These are phyloP conservation scores for Hemileccinum impolitum DNA, from an alignment of 768 basidiomycete species.

Conservation along the genomic window DNA sequence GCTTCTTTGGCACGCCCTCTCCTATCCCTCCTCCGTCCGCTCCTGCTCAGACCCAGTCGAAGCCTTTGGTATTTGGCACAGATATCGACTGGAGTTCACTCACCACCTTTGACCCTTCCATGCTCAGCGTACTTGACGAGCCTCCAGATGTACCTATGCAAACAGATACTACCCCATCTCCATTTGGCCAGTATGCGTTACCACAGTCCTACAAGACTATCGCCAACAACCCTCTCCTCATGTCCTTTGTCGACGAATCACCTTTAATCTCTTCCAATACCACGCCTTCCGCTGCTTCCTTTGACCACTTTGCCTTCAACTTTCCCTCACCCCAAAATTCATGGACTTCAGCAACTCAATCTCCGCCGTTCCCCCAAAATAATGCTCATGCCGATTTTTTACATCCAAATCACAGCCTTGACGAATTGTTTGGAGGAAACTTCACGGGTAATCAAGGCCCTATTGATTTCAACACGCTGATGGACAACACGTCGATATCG, in stretches of 20 bases:
- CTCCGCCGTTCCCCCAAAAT: slow-evolving; percentile 19
- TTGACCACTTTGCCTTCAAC: slow-evolving; percentile 45
- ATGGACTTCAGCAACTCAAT: slow-evolving; percentile 20
- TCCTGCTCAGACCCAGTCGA: slow-evolving; percentile 32
- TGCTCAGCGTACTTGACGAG: slow-evolving; percentile 65
- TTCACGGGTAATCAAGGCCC: slow-evolving; percentile 30
- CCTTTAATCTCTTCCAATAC: slow-evolving; percentile 22
- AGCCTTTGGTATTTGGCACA: slow-evolving; percentile 16
- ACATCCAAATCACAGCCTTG: slow-evolving; percentile 30
- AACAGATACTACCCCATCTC: slow-evolving; percentile 49
- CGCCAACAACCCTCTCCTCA: slow-evolving; percentile 80
- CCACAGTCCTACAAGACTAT: slow-evolving; percentile 65
- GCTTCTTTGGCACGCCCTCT: slow-evolving; percentile 25
- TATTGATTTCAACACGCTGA: slow-evolving; percentile 33
- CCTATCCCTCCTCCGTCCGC: slow-evolving; percentile 21
- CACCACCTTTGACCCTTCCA: slow-evolving; percentile 66
- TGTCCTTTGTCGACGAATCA: slow-evolving; percentile 69
- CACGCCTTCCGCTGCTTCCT: slow-evolving; percentile 16
- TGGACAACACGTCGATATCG: slow-evolving; percentile 29
- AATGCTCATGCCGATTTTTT: slow-evolving; percentile 22
- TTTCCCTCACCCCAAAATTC: slow-evolving; percentile 36
- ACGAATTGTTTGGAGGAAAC: slow-evolving; percentile 45
- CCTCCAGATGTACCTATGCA: slow-evolving; percentile 54
- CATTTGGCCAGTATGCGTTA: slow-evolving; percentile 49
- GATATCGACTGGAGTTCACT: slow-evolving; percentile 62